A percentile compares a stretch with the other conserved stretches of the same genome.
Conservation (phyloP, 768 basidiomycete genomes). For the Tylopilus intermedius region DNA sequence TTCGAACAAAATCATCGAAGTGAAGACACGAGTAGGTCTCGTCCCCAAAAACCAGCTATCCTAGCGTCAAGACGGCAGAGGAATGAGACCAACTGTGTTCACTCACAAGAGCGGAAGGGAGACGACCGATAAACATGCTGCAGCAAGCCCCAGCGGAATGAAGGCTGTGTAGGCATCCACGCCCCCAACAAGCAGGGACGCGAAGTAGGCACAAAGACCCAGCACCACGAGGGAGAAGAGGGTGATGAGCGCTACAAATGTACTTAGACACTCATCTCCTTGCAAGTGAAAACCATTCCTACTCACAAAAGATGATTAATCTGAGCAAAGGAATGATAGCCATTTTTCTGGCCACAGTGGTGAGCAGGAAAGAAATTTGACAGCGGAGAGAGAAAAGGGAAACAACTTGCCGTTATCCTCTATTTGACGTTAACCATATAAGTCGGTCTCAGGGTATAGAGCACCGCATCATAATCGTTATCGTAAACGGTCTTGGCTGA, state of each 20-base stretch:
- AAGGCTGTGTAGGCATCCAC: constrained; percentile 1
- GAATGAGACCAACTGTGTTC: not conserved
- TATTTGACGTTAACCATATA: not conserved
- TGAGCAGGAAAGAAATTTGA: not conserved
- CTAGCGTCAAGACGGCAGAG: not conserved
- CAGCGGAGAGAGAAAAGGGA: not conserved
- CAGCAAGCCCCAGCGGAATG: constrained; percentile 15
- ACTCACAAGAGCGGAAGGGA: constrained; percentile 26
- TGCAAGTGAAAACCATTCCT: not conserved
- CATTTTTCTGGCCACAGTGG: constrained; percentile 12
- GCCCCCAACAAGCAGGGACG: constrained; percentile 9
- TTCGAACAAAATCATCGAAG: constrained; percentile 24
- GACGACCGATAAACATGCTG: constrained; percentile 13
- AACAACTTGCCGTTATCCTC: not conserved
- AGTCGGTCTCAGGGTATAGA: not conserved
- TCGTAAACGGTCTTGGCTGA: not conserved
- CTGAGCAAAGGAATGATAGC: constrained; percentile 25
- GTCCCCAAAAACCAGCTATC: constrained; percentile 17
- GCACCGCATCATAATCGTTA: not conserved
- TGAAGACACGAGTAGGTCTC: constrained; percentile 9
- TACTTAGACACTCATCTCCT: not conserved
- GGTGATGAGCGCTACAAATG: constrained; percentile 9
- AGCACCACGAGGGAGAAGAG: constrained; percentile 18
- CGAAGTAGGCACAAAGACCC: constrained; percentile 20
- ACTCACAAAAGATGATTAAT: constrained; percentile 21